Percentiles rank a stretch among this genome's conserved stretches.
These are phyloP conservation scores for Tricholoma saponaceum DNA, from an alignment of 768 basidiomycete species.

Conservation along the genomic window DNA sequence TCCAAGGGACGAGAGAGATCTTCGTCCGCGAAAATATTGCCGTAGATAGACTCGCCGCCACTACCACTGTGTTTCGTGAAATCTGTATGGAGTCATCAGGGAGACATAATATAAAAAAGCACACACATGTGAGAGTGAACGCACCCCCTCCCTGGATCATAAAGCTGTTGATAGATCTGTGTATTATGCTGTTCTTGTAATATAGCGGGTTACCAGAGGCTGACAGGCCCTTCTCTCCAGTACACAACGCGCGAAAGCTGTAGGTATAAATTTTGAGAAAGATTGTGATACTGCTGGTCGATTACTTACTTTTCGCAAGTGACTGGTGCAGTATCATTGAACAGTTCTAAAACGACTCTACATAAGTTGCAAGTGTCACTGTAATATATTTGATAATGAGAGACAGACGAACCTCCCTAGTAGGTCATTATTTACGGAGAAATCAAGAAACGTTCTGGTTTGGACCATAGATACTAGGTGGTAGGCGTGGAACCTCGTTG, in stretches of 20 bases:
- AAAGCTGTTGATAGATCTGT: constrained; percentile 74
- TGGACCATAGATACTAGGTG: constrained; percentile 37
- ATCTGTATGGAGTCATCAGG: constrained; percentile 33
- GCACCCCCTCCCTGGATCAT: constrained; percentile 81
- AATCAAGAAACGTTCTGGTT: constrained; percentile 68
- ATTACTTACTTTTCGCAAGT: constrained; percentile 71
- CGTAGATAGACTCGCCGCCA: constrained; percentile 83
- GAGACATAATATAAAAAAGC: background rate
- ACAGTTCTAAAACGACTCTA: constrained; percentile 76
- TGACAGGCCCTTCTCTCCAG: constrained; percentile 80
- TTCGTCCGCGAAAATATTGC: constrained; percentile 73
- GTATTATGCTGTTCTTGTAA: constrained; percentile 78
- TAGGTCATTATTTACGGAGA: constrained; percentile 45
- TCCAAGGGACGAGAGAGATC: constrained; percentile 63
- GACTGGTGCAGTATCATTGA: constrained; percentile 66
- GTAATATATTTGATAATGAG: constrained; percentile 1
- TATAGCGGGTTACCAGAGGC: constrained; percentile 66
- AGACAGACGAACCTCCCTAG: constrained; percentile 47
- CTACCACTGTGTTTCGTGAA: constrained; percentile 77
- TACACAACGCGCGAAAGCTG: constrained; percentile 84
- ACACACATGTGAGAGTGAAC: constrained; percentile 12
- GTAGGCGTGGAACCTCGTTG: background rate
- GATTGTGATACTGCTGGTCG: background rate
- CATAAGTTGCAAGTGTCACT: background rate
- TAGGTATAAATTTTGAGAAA: constrained; percentile 3